A percentile compares a stretch with the other conserved stretches of the same genome.
Conservation (phyloP, 768 basidiomycete genomes). For the Leucosporidium creatinivorum region DNA sequence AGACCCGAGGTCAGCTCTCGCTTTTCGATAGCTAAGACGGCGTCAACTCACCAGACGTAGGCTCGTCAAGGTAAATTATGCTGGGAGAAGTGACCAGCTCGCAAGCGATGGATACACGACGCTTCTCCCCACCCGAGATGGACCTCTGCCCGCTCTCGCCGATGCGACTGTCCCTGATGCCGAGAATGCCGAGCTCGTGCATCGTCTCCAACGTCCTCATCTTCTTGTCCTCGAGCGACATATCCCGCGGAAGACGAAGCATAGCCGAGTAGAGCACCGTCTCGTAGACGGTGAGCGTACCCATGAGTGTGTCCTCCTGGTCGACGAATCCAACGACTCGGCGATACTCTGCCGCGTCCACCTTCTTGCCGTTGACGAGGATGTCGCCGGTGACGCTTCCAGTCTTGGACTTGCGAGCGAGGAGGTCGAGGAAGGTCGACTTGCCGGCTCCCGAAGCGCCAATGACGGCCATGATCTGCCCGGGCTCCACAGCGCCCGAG, state of each 20-base stretch:
- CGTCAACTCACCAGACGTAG: conserved; percentile 84
- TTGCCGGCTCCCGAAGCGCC: conserved; percentile 95
- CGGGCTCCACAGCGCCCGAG: conserved; percentile 74
- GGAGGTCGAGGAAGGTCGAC: conserved; percentile 90
- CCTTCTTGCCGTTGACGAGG: conserved; percentile 76
- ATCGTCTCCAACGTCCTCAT: conserved; percentile 89
- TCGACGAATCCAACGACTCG: conserved; percentile 91
- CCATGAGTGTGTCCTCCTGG: conserved; percentile 96
- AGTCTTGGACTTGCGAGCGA: conserved; percentile 80
- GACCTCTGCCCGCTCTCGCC: conserved; percentile 82
- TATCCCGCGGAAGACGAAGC: conserved; percentile 80
- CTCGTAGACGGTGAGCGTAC: conserved; percentile 95
- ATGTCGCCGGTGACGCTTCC: conserved; percentile 67
- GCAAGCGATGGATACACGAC: conserved; percentile 93
- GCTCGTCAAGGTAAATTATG: conserved; percentile 92
- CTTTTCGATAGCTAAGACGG: too few species aligned
- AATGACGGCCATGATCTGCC: conserved; percentile 91
- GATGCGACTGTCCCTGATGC: conserved; percentile 81
- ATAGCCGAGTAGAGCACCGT: conserved; percentile 90
- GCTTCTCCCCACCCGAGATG: conserved; percentile 96
- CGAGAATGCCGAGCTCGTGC: conserved; percentile 87
- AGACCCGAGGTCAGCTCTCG: neutral
- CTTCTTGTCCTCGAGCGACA: conserved; percentile 93
- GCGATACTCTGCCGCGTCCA: conserved; percentile 67
- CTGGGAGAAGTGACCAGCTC: conserved; percentile 96